Evolutionary conservation across 2,329 filamentous ascomycete genomes (phyloP).

Genomic region (Claviceps arundinis): DNA sequence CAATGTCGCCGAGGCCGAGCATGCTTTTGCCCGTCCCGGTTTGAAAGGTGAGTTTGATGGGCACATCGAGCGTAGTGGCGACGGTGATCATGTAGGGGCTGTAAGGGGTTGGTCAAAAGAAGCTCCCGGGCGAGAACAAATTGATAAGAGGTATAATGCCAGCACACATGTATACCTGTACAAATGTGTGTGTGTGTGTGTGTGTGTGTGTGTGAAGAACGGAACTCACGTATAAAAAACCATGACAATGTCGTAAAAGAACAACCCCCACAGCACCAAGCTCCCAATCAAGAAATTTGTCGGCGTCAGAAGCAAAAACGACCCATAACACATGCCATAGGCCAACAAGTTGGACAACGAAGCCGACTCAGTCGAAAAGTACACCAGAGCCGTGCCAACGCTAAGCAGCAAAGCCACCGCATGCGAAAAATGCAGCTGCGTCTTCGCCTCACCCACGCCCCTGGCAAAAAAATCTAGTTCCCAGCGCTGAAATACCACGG

Average conservation of each 20-base stretch:
- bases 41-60: constrained; percentile 77
- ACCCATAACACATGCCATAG: constrained; percentile 73
- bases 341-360: constrained; percentile 74
- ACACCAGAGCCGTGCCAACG: constrained; percentile 41
- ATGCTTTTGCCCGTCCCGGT: constrained; percentile 58
- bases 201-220: background rate
- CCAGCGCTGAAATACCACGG: constrained; percentile 39
- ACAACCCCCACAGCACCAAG: constrained; percentile 63
- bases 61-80: constrained; percentile 77
- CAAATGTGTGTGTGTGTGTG: no score
- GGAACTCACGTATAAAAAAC: constrained; percentile 66
- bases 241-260: constrained; percentile 92
- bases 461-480: constrained; percentile 36
- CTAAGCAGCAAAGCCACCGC: constrained; percentile 43
- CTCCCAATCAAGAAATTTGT: constrained; percentile 77
- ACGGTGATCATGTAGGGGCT: constrained; percentile 77
- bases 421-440: constrained; percentile 42
- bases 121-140: background rate
- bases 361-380: constrained; percentile 48
- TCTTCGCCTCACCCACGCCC: constrained; percentile 32
- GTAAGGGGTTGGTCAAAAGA: background rate
- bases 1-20: constrained; percentile 87
- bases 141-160: no score
- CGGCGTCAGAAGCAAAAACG: constrained; percentile 73
- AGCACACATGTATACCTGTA: no score